Conservation (phyloP, 352 stramenopile species). For the Globisporangium cederbergense region DNA sequence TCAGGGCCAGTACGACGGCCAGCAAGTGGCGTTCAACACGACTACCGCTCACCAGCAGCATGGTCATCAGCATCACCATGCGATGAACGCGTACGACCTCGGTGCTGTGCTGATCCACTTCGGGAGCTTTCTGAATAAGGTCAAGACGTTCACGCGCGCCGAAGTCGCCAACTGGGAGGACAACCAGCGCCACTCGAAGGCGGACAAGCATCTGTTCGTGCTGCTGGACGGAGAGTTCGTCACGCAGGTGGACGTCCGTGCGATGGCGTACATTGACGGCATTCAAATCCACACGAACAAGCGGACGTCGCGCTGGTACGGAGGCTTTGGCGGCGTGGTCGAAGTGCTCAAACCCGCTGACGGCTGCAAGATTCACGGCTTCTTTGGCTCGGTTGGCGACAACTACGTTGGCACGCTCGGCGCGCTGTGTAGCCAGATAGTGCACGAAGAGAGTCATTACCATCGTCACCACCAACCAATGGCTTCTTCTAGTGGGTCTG, state of each 20-base stretch:
- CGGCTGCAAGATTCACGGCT: conserved; percentile 40
- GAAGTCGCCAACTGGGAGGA: conserved; percentile 22
- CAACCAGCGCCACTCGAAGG: conserved; percentile 20
- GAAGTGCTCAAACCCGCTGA: conserved; percentile 37
- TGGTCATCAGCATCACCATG: not conserved
- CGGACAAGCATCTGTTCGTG: conserved; percentile 40
- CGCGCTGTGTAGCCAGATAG: conserved; percentile 27
- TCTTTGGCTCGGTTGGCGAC: conserved; percentile 51
- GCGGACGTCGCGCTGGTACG: conserved; percentile 55
- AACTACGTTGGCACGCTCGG: conserved; percentile 48
- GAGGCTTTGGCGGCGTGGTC: conserved; percentile 45
- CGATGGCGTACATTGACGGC: conserved; percentile 64
- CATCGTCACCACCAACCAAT: not conserved
- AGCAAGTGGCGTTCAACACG: conserved; percentile 31
- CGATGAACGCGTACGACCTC: conserved; percentile 18
- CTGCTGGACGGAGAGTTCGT: conserved; percentile 45
- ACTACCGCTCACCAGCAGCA: not conserved
- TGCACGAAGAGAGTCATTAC: not conserved
- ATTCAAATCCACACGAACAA: conserved; percentile 64
- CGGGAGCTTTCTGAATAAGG: conserved; percentile 37
- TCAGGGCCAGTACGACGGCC: conserved; percentile 33
- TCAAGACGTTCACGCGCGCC: conserved; percentile 35
- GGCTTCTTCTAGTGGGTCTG: not conserved
- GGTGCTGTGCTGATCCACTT: conserved; percentile 41
- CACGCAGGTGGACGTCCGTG: conserved; percentile 44